These are phyloP conservation scores for Tuber indicum DNA, from an alignment of 495 filamentous ascomycete species.

Conservation along the genomic window DNA sequence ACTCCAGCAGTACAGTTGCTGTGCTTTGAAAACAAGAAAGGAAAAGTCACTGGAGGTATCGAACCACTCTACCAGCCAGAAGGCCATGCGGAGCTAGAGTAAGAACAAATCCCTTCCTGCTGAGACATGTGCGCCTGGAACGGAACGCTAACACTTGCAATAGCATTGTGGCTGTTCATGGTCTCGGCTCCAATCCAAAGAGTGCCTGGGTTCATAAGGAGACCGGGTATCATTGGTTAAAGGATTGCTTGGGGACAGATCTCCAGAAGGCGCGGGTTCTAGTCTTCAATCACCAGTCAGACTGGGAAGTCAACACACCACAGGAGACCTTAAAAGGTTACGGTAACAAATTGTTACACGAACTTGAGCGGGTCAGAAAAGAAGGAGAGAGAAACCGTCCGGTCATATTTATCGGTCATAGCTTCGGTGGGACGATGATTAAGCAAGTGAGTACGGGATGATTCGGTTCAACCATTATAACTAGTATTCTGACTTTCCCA, in stretches of 20 bases:
- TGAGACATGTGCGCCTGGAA: too few relatives aligned
- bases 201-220: slow-evolving; percentile 14
- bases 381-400: slow-evolving; percentile 1
- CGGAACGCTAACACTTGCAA: background rate
- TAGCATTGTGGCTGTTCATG: slow-evolving; percentile 30
- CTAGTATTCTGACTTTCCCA: too few relatives aligned
- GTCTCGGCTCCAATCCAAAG: slow-evolving; percentile 18
- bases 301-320: slow-evolving; percentile 19
- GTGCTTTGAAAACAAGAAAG: too few relatives aligned
- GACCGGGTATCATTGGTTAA: slow-evolving; percentile 17
- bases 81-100: too few relatives aligned
- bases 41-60: too few relatives aligned
- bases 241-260: slow-evolving; percentile 23
- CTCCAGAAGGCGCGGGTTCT: slow-evolving; percentile 20
- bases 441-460: too few relatives aligned
- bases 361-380: background rate
- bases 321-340: slow-evolving; percentile 10
- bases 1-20: too few relatives aligned
- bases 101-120: too few relatives aligned
- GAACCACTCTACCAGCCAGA: too few relatives aligned
- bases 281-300: slow-evolving; percentile 26
- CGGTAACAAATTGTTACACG: background rate
- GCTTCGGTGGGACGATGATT: background rate
- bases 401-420: slow-evolving; percentile 1
- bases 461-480: too few relatives aligned